A percentile compares a stretch with the other conserved stretches of the same genome.
Evolutionary conservation across 768 basidiomycete genomes (phyloP).

Genomic region (Lactarius hengduanensis): DNA sequence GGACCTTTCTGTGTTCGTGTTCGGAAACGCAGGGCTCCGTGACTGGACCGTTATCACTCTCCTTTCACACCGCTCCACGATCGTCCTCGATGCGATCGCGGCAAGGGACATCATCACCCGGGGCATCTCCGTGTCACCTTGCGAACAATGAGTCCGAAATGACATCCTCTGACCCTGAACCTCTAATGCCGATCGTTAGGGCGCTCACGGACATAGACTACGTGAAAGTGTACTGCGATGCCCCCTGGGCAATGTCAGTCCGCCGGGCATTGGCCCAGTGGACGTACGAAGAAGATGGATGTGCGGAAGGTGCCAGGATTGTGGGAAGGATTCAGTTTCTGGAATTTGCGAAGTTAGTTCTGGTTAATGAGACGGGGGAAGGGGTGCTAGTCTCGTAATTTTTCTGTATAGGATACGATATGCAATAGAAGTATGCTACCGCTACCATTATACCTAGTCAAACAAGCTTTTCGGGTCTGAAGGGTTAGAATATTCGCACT

Average conservation of each 20-base stretch:
- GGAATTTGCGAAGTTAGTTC: constrained; percentile 13
- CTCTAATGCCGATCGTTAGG: not conserved
- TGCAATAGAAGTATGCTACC: not conserved
- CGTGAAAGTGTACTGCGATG: constrained; percentile 25
- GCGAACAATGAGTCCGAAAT: constrained; percentile 14
- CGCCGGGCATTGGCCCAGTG: constrained; percentile 14
- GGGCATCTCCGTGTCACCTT: not conserved
- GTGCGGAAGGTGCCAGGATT: not conserved
- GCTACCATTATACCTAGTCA: no score
- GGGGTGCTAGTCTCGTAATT: constrained; percentile 18
- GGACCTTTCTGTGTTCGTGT: constrained; percentile 19
- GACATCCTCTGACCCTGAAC: constrained; percentile 1
- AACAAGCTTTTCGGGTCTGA: not conserved
- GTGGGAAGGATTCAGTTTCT: constrained; percentile 11
- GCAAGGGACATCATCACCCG: not conserved
- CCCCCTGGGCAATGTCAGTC: constrained; percentile 17
- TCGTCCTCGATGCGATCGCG: not conserved
- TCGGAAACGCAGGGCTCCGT: constrained; percentile 1
- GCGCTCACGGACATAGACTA: constrained; percentile 18
- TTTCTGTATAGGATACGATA: not conserved
- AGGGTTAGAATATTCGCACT: not conserved
- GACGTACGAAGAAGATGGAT: not conserved
- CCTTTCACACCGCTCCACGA: constrained; percentile 15
- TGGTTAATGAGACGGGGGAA: constrained; percentile 23
- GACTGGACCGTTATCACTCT: constrained; percentile 22